Percentiles rank a stretch among this genome's conserved stretches.
These are phyloP conservation scores for Globisporangium spiculum DNA, from an alignment of 352 stramenopile genomes.

Conservation along the genomic window DNA sequence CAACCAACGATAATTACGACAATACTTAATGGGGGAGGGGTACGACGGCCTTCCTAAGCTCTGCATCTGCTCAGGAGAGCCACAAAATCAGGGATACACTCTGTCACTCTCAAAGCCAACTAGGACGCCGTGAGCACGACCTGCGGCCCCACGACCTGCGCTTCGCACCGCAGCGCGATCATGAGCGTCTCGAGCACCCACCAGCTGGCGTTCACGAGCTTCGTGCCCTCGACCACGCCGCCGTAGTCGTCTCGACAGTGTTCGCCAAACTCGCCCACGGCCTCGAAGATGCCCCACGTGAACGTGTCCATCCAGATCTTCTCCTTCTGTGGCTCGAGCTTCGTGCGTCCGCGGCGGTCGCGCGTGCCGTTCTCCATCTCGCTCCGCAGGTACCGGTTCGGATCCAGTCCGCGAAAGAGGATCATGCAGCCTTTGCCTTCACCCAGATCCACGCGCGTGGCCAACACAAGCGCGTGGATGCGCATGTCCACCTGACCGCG, in stretches of 20 bases:
- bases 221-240: conserved; percentile 53
- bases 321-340: conserved; percentile 42
- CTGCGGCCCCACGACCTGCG: conserved; percentile 39
- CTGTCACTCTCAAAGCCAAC: background rate
- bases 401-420: conserved; percentile 54
- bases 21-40: background rate
- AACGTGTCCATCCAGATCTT: conserved; percentile 74
- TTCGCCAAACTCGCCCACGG: conserved; percentile 30
- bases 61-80: background rate
- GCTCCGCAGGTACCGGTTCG: conserved; percentile 46
- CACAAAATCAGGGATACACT: background rate
- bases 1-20: background rate
- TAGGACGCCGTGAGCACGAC: conserved; percentile 18
- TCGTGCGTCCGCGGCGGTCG: conserved; percentile 55
- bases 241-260: conserved; percentile 61
- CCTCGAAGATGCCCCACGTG: conserved; percentile 62
- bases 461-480: conserved; percentile 64
- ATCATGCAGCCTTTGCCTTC: conserved; percentile 39
- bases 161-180: conserved; percentile 61
- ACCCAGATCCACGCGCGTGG: conserved; percentile 48
- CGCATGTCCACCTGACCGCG: conserved; percentile 41
- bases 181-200: conserved; percentile 77
- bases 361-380: conserved; percentile 43
- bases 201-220: conserved; percentile 49
- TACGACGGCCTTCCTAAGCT: background rate